Evolutionary conservation across 768 basidiomycete species (phyloP).

Genomic region (Tricholoma bakamatsutake): DNA sequence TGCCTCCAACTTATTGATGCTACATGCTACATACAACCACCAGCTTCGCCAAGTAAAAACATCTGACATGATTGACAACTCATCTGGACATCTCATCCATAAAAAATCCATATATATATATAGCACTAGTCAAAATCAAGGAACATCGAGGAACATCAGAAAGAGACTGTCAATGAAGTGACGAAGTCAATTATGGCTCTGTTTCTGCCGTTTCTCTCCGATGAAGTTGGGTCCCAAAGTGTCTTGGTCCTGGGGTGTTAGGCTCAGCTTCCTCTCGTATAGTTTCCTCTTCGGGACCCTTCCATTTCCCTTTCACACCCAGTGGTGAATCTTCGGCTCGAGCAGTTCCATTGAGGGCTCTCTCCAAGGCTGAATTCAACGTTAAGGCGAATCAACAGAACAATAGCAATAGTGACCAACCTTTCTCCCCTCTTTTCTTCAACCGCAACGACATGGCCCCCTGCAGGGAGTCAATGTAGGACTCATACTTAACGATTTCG

Average conservation of each 20-base stretch:
- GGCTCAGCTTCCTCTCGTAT: constrained; percentile 31
- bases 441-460: constrained; percentile 78
- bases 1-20: no score
- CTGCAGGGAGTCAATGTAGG: constrained; percentile 88
- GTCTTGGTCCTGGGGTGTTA: constrained; percentile 22
- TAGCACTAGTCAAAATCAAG: constrained; percentile 2
- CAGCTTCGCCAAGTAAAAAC: no score
- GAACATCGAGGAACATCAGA: neutral
- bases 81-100: neutral
- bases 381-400: neutral
- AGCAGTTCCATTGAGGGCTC: constrained; percentile 26
- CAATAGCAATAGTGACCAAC: constrained; percentile 16
- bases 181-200: constrained; percentile 12
- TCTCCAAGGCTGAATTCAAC: constrained; percentile 23
- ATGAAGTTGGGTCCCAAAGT: constrained; percentile 17
- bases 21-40: no score
- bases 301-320: constrained; percentile 24
- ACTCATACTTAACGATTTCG: constrained; percentile 94
- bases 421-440: constrained; percentile 88
- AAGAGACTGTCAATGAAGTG: neutral
- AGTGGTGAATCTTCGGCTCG: constrained; percentile 21
- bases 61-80: no score
- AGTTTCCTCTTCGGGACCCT: constrained; percentile 26
- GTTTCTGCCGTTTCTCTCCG: constrained; percentile 22
- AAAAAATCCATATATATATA: constrained; percentile 7